Percentiles rank a stretch among this genome's conserved stretches.
phyloP scores from a whole-genome alignment of 2,329 filamentous ascomycete species.

The Penicillium sp. region DNA sequence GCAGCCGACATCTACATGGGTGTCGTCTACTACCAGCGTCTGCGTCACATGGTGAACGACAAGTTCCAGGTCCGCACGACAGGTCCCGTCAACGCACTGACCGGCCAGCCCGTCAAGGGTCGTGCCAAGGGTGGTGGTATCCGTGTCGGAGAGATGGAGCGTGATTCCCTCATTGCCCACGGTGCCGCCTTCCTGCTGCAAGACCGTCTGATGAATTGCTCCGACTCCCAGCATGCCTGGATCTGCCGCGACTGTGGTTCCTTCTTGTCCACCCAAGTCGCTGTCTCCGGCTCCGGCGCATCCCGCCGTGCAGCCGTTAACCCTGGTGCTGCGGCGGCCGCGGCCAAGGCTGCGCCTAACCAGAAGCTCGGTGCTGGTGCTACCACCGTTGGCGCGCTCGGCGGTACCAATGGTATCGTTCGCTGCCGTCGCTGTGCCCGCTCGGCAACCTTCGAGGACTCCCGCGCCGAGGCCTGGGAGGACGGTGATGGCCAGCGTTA shows the following conservation, averaged over 20 bases:
- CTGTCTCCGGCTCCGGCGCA: conserved; percentile 38
- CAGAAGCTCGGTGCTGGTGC: conserved; percentile 50
- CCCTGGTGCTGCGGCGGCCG: conserved; percentile 35
- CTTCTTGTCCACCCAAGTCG: conserved; percentile 79
- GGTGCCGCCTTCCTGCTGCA: conserved; percentile 93
- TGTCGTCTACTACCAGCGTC: conserved; percentile 95
- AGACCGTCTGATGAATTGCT: conserved; percentile 95
- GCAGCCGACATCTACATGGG: conserved; percentile 95
- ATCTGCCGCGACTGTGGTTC: conserved; percentile 87
- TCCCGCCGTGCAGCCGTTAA: conserved; percentile 35
- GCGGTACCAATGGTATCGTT: conserved; percentile 64
- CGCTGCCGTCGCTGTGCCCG: conserved; percentile 80
- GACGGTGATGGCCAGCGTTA: conserved; percentile 84
- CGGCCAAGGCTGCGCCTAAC: conserved; percentile 37
- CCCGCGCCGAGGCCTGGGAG: conserved; percentile 80
- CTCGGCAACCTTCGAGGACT: conserved; percentile 62
- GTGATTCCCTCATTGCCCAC: conserved; percentile 91
- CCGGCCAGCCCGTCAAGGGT: conserved; percentile 96
- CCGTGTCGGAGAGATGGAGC: conserved; percentile 98
- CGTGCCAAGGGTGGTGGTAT: conserved; percentile 96
- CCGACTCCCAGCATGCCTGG: conserved; percentile 87
- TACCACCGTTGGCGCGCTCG: conserved; percentile 59
- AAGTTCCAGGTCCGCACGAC: conserved; percentile 98
- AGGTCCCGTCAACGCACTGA: conserved; percentile 84
- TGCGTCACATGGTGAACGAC: conserved; percentile 99